Base-by-base conservation (phyloP, 306 rosid genomes). In the Citrullus amarus region DNA sequence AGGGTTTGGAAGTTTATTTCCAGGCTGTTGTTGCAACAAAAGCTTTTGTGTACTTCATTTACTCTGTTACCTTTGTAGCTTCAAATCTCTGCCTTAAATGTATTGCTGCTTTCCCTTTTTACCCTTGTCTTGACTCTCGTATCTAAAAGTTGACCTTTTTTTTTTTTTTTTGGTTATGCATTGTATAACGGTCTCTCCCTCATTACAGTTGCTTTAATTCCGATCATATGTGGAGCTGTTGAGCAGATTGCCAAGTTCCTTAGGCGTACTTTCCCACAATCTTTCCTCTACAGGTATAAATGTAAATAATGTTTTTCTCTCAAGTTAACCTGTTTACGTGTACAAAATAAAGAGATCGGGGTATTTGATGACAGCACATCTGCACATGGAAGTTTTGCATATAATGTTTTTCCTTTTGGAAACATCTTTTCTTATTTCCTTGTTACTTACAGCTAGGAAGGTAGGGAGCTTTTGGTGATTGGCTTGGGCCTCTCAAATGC, bases 231-330 rank as follows among this genome's bases (percentile, higher is more conserved):
- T 71, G 88, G 90, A 84, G 77, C 97, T 8, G 77, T 92, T 79
- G 97, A 89, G 71, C 89, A 84, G 30, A 93, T 91, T 85, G 90
- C 98, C 75, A 95, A 95, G 90, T 95, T 92, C 87, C 95, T 95
- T 70, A 80, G 96, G 81, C 89, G 83, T 76, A 95, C 85, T 85
- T 95, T 92, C 87, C 87, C 83, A 44, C 88, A 89, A 65, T 92
- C 96, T 76, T 88, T 84, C 81, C 73, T 92, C 85, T 95, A 92
- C 96, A 91, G 97, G 98, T 95, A 78, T 25, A 25, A 25, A 25
- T 25, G 28, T 25, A 66, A 69, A 53, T 70, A 73, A 41, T 61
- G 15, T 70, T 63, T 58, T 13, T 76, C 44, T 36, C 32, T 46
- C 14, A 56, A 65, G 25, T 41, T 50, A 78, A 30, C 10, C 22